phyloP scores from a whole-genome alignment of 2,329 filamentous ascomycete species.

The Didymosphaeria variabile region DNA sequence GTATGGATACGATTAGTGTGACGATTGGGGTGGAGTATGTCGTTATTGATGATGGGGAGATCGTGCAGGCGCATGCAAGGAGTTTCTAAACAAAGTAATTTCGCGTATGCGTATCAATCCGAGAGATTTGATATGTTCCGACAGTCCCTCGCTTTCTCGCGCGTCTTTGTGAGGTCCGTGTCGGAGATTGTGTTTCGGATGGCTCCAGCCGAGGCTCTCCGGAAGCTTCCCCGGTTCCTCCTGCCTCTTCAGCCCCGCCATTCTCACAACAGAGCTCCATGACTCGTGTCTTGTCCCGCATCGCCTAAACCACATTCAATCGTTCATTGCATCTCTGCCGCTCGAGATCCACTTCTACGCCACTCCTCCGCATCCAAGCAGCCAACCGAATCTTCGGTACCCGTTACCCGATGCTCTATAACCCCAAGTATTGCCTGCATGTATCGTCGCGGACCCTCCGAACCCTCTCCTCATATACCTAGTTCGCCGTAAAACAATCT shows the following conservation, averaged over 20 bases:
- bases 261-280: background rate
- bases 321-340: background rate
- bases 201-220: background rate
- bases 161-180: background rate
- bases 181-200: background rate
- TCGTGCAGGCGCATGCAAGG: slow-evolving; percentile 13
- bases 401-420: slow-evolving; percentile 14
- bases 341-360: background rate
- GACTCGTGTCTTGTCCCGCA: background rate
- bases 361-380: slow-evolving; percentile 4
- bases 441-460: background rate
- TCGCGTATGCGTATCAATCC: background rate
- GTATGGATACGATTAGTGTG: slow-evolving; percentile 23
- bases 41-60: slow-evolving; percentile 27
- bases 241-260: background rate
- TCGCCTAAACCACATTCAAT: background rate
- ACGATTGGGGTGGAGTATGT: slow-evolving; percentile 26
- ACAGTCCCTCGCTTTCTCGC: background rate
- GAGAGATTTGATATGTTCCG: no score
- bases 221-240: background rate
- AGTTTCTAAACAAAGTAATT: background rate
- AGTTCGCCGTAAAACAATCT: background rate
- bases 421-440: background rate
- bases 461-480: no score
- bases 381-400: slow-evolving; percentile 14